phyloP scores from a whole-genome alignment of 371 early-diverging fungal genomes.

The Choanephora cucurbitarum region DNA sequence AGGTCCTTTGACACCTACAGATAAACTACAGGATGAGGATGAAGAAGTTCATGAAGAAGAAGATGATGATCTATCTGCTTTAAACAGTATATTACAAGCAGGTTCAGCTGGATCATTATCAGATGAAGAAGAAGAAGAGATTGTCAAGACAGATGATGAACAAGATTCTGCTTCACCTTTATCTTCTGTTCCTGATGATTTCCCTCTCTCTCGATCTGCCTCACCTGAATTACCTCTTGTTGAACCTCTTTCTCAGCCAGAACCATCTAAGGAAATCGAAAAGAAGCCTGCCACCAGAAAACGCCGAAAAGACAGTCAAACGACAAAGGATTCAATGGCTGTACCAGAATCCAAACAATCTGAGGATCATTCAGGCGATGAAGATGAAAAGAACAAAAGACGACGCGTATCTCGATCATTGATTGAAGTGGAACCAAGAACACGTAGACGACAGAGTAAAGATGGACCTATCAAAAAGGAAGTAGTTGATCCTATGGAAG shows the following conservation, averaged over 20 bases:
- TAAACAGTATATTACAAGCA: conserved; percentile 28
- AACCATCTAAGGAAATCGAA: background rate
- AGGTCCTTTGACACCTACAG: conserved; percentile 31
- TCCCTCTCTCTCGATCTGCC: conserved; percentile 36
- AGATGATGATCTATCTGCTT: conserved; percentile 27
- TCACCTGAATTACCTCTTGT: conserved; percentile 31
- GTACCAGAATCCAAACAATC: conserved; percentile 7
- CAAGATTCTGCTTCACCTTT: conserved; percentile 36
- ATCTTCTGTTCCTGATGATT: conserved; percentile 46
- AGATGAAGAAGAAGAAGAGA: conserved; percentile 25
- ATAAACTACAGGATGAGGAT: conserved; percentile 26
- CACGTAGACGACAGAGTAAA: conserved; percentile 13
- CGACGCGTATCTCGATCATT: conserved; percentile 15
- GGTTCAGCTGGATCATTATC: conserved; percentile 33
- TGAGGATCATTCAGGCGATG: background rate
- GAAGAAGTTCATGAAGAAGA: conserved; percentile 24
- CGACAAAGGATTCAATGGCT: no score
- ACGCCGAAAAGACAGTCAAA: conserved; percentile 11
- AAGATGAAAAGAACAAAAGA: conserved; percentile 5
- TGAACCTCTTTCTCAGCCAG: conserved; percentile 12
- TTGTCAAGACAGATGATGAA: conserved; percentile 15
- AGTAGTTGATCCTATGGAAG: background rate
- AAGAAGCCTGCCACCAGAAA: conserved; percentile 27
- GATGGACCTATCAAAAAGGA: conserved; percentile 6
- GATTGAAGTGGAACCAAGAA: background rate